Percentiles rank a stretch among this genome's conserved stretches.
Conservation (phyloP, 306 rosid species). For the Bauhinia variegata region DNA sequence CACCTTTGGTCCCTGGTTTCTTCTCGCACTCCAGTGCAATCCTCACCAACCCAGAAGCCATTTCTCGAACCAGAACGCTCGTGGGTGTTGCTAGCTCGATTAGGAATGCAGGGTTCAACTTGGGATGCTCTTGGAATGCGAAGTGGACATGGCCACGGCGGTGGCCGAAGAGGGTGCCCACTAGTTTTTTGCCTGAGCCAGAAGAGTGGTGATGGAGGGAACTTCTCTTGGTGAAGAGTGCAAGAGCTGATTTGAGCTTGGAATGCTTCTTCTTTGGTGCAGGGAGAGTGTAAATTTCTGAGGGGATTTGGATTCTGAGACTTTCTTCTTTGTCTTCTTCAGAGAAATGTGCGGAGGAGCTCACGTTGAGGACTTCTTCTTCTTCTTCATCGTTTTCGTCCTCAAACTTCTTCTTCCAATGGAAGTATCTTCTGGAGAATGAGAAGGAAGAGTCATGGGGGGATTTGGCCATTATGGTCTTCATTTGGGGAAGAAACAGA, state of each 20-base stretch:
- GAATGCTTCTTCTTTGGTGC: slow-evolving; percentile 40
- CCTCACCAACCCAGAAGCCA: slow-evolving; percentile 87
- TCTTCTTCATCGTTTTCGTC: slow-evolving; percentile 48
- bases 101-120: slow-evolving; percentile 55
- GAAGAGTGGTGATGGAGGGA: slow-evolving; percentile 36
- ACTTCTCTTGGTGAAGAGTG: slow-evolving; percentile 37
- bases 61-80: slow-evolving; percentile 71
- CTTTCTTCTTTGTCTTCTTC: slow-evolving; percentile 35
- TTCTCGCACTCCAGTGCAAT: slow-evolving; percentile 83
- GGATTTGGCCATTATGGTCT: slow-evolving; percentile 70
- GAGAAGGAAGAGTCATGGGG: slow-evolving; percentile 83
- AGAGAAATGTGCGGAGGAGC: slow-evolving; percentile 49
- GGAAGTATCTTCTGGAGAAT: slow-evolving; percentile 79
- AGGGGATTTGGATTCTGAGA: slow-evolving; percentile 22
- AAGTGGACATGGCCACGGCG: slow-evolving; percentile 79
- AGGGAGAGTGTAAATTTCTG: slow-evolving; percentile 6
- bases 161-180: slow-evolving; percentile 83
- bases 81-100: slow-evolving; percentile 77
- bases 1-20: slow-evolving; percentile 29
- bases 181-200: slow-evolving; percentile 48
- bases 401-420: slow-evolving; percentile 63
- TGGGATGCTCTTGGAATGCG: slow-evolving; percentile 70
- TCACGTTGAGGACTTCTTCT: slow-evolving; percentile 49
- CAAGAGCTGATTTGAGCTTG: slow-evolving; percentile 59
- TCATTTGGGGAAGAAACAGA: slow-evolving; percentile 39